These are phyloP conservation scores for Fibroporia radiculosa DNA, from an alignment of 768 basidiomycete genomes.

Conservation along the genomic window DNA sequence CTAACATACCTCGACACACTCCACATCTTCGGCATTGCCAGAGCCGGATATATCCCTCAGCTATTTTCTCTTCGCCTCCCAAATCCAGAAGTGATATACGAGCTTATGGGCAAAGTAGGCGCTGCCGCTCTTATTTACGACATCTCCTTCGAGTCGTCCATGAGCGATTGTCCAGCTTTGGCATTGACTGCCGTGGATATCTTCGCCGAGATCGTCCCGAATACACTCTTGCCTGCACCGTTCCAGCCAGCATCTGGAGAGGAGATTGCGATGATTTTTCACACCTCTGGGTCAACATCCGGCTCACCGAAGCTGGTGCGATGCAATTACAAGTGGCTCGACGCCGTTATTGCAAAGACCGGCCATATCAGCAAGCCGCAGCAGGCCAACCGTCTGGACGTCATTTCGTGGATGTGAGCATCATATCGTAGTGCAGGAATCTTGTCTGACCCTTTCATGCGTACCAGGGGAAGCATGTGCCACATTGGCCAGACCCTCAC, in stretches of 20 bases:
- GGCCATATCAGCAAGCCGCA: constrained; percentile 40
- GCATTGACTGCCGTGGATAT: constrained; percentile 37
- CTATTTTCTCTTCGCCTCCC: constrained; percentile 68
- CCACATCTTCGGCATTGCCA: constrained; percentile 63
- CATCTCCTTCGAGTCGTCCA: constrained; percentile 38
- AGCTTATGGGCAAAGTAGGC: constrained; percentile 49
- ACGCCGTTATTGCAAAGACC: constrained; percentile 55
- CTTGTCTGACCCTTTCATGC: constrained; percentile 11
- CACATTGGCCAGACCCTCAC: constrained; percentile 75
- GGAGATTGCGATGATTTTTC: constrained; percentile 62
- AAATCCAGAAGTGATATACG: constrained; percentile 57
- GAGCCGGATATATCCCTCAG: constrained; percentile 68
- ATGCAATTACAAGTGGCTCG: constrained; percentile 60
- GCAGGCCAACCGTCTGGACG: constrained; percentile 50
- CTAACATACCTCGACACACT: constrained; percentile 62
- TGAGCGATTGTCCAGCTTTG: constrained; percentile 42
- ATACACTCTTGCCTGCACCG: constrained; percentile 36
- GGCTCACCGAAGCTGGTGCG: constrained; percentile 76
- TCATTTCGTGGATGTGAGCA: constrained; percentile 68
- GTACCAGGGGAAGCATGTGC: constrained; percentile 70
- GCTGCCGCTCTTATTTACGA: constrained; percentile 63
- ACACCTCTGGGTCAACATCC: constrained; percentile 79
- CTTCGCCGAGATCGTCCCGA: constrained; percentile 28
- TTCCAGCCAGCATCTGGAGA: constrained; percentile 23
- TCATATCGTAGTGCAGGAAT: constrained; percentile 31